These are phyloP conservation scores for Kazachstania sp. DNA, from an alignment of 1,139 yeast species.

Conservation along the genomic window DNA sequence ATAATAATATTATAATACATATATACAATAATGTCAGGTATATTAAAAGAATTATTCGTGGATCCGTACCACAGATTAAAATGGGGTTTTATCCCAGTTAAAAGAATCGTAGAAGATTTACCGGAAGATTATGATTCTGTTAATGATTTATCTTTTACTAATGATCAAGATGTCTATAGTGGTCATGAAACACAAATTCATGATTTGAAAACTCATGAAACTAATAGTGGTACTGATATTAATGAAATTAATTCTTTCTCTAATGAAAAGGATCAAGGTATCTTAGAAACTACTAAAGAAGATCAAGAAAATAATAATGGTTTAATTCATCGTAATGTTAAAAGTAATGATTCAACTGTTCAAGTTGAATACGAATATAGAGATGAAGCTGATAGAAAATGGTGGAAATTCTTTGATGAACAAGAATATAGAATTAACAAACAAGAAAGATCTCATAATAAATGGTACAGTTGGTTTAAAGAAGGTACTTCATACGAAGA, in stretches of 20 bases:
- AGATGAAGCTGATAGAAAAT: conserved; percentile 52
- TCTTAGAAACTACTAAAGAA: neutral
- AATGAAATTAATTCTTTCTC: neutral
- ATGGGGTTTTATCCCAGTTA: conserved; percentile 43
- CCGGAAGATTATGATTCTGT: conserved; percentile 15
- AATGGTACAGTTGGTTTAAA: conserved; percentile 61
- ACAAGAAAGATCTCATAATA: conserved; percentile 34
- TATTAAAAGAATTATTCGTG: conserved; percentile 14
- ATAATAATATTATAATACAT: neutral
- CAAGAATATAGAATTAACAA: conserved; percentile 47
- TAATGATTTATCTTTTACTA: conserved; percentile 1
- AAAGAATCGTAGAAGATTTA: conserved; percentile 39
- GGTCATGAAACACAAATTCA: conserved; percentile 2
- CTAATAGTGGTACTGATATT: neutral
- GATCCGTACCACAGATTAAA: conserved; percentile 36
- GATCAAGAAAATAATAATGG: neutral
- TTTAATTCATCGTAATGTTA: neutral
- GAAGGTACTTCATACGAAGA: conserved; percentile 47
- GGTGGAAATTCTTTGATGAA: conserved; percentile 59
- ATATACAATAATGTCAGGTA: neutral
- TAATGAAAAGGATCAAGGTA: neutral
- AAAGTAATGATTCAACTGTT: conserved; percentile 2
- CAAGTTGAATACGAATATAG: conserved; percentile 38
- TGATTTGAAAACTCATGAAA: neutral
- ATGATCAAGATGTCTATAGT: conserved; percentile 10